phyloP scores from a whole-genome alignment of 2,329 filamentous ascomycete genomes.

The Calonectria ilicicola region DNA sequence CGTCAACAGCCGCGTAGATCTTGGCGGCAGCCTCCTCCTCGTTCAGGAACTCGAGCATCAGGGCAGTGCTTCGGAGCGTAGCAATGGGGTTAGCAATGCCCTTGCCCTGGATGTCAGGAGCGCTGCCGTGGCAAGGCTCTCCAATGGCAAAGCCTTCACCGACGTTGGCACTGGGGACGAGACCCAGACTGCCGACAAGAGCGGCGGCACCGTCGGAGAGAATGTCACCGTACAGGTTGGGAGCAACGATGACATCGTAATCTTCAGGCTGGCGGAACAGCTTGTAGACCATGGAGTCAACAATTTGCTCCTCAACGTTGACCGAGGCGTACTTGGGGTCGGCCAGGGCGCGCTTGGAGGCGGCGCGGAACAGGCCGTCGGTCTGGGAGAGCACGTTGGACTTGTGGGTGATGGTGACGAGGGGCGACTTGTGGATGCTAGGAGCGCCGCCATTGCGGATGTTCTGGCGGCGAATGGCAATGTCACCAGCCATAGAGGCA shows the following conservation, averaged over 20 bases:
- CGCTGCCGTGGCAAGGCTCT: conserved; percentile 96
- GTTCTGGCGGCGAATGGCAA: conserved; percentile 87
- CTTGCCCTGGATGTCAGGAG: conserved; percentile 94
- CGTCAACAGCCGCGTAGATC: conserved; percentile 94
- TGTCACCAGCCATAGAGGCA: conserved; percentile 92
- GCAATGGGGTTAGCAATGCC: conserved; percentile 97
- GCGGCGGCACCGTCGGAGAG: conserved; percentile 95
- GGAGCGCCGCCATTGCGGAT: conserved; percentile 71
- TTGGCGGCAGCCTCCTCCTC: conserved; percentile 87
- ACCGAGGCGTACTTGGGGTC: conserved; percentile 72
- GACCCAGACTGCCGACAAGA: conserved; percentile 89
- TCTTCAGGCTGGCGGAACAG: conserved; percentile 94
- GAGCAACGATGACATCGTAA: conserved; percentile 98
- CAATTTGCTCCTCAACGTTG: conserved; percentile 93
- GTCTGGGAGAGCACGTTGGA: conserved; percentile 97
- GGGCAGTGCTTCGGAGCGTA: conserved; percentile 87
- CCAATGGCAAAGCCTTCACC: conserved; percentile 95
- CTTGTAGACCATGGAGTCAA: conserved; percentile 99
- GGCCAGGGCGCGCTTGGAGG: conserved; percentile 79
- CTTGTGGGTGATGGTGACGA: conserved; percentile 98
- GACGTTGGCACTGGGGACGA: conserved; percentile 96
- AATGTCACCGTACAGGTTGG: conserved; percentile 97
- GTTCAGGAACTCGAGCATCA: conserved; percentile 97
- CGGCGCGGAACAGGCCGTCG: conserved; percentile 92
- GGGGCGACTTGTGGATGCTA: conserved; percentile 74